Evolutionary conservation across 2,329 filamentous ascomycete species (phyloP).

Genomic region (Neonectria hederae): DNA sequence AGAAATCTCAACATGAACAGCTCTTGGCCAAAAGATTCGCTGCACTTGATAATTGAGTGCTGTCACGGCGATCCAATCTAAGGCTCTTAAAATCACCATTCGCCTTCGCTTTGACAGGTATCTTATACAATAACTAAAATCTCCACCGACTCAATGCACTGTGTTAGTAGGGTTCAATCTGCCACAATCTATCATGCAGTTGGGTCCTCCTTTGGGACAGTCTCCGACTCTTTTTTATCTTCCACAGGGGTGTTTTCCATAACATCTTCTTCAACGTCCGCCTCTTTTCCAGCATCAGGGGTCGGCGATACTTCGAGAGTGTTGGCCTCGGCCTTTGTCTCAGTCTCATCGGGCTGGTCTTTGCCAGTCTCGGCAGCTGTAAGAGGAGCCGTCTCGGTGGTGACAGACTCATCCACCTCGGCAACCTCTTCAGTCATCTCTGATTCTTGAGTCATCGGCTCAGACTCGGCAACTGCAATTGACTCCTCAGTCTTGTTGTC

Average conservation of each 20-base stretch:
- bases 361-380: not conserved
- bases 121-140: conserved; percentile 43
- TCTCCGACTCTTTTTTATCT: conserved; percentile 26
- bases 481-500: conserved; percentile 3
- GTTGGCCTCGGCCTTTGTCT: conserved; percentile 20
- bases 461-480: not conserved
- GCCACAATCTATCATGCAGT: conserved; percentile 28
- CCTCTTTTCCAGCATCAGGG: conserved; percentile 19
- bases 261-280: not conserved
- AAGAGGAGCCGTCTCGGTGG: not conserved
- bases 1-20: conserved; percentile 30
- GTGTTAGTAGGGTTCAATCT: conserved; percentile 32
- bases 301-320: conserved; percentile 15
- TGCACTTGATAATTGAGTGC: conserved; percentile 5
- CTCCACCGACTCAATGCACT: conserved; percentile 27
- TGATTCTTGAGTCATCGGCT: not conserved
- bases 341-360: conserved; percentile 1
- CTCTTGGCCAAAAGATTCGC: conserved; percentile 21
- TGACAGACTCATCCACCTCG: not conserved
- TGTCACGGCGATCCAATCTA: conserved; percentile 27
- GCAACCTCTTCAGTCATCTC: not conserved
- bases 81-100: conserved; percentile 43
- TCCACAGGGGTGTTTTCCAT: conserved; percentile 19
- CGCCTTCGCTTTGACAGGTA: conserved; percentile 47
- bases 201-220: conserved; percentile 21